Evolutionary conservation across 768 basidiomycete species (phyloP), one percentile per base, ranked within the genome.

Genomic region (Mycena filopes): DNA sequence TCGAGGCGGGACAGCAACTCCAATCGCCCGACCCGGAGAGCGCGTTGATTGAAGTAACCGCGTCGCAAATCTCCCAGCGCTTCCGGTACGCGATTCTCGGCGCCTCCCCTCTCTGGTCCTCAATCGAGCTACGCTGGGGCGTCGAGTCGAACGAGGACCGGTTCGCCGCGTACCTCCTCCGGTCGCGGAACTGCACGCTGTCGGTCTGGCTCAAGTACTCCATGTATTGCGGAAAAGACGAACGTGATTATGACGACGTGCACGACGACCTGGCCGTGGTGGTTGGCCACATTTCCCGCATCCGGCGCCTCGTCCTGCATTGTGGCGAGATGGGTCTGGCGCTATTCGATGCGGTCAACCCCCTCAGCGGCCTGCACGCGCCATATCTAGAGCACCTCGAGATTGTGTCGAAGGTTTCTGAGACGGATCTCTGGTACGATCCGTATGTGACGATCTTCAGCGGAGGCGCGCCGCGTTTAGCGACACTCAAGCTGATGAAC

Each of bases 381-480:
- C 61, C 61, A 2, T 63, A n/a, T 25, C 45, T 63, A 29, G 54
- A 63, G 47, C 42, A 55, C 29, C 11, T 63, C 36, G 61, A 63
- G 7, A 63, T 63, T 18, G 48, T 3, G 9, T 53, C 36, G 5
- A 16, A 29, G 31, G 38, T 20, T 28, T 55, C 51, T 25, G 51
- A 38, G 16, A 29, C 51, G 25, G 45, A 54, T 20, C 21, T 18
- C 3, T 31, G 11, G 38, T 18, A n/a, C 2, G 31, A 29, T 7
- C 25, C 20, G 25, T 31, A 42, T 25, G n/a, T 20, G 46, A 31
- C 40, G 18, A 21, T 63, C 13, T 63, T 63, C 40, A 43, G n/a
- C 13, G 29, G 20, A 12, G 61, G 54, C 1, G 54, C 61, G 48
- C 61, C 61, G 21, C 29, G 46, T 49, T 36, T 63, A 38, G 33